Evolutionary conservation across 176 grass and related monocot species (phyloP), one percentile per base, ranked within the genome.

Genomic region (Luzula sylvatica): DNA sequence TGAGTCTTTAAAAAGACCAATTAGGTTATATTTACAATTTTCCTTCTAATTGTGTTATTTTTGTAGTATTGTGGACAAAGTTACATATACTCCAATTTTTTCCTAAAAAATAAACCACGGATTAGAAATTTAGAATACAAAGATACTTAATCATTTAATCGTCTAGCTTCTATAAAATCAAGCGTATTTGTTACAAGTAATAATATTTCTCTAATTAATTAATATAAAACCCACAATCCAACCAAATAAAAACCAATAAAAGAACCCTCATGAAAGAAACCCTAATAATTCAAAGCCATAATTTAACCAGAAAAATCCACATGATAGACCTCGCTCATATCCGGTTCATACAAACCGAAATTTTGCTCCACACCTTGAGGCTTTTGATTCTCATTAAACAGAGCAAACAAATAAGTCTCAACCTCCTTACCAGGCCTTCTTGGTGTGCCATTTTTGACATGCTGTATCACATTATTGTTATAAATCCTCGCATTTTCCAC

Each of bases 361-460:
- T 95, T 7, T 42, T 52, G 80, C 66, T 95, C 90, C 2, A 87
- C 63, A 13, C 90, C 90, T 41, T 76, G 66, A 0, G 90, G 76
- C 70, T 95, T 95, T 15, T 73, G 53, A 74, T 95, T 75, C 73
- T 95, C 90, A 61, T 95, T 95, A 61, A 95, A 95, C 67, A 95
- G 81, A 30, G 90, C 90, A 70, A 95, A 95, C 19, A 95, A 40
- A 42, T 82, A 95, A 50, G 83, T 88, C 80, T 85, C 83, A 17
- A 81, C 41, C 49, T 74, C 70, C 67, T 88, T 85, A 7, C 70
- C 76, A 0, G 89, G 73, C 44, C 79, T 75, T 72, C 72, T 58
- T 23, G 83, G 89, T 47, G 89, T 95, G 22, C 89, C 89, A 2
- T 12, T 51, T 11, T 68, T 56, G 9, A 76, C 73, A 69, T 79